phyloP scores from a whole-genome alignment of 768 basidiomycete genomes.

The Tylopilus felleus region DNA sequence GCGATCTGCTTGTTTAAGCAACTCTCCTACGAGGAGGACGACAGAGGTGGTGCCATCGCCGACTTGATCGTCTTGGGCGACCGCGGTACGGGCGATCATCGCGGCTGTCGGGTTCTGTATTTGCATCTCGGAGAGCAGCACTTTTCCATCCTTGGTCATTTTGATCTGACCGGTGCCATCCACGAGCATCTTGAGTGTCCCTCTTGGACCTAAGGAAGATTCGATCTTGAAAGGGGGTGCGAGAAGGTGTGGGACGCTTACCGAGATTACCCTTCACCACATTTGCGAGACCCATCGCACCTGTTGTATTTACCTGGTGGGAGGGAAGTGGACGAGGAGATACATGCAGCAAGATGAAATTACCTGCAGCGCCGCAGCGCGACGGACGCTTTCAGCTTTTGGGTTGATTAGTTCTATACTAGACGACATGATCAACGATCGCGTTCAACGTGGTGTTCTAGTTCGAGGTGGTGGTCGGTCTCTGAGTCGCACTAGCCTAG shows the following conservation, averaged over 20 bases:
- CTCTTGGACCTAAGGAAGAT: constrained; percentile 72
- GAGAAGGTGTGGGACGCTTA: constrained; percentile 37
- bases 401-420: constrained; percentile 96
- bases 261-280: constrained; percentile 98
- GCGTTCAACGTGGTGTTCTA: constrained; percentile 21
- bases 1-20: constrained; percentile 96
- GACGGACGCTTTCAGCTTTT: constrained; percentile 88
- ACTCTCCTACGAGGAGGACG: constrained; percentile 90
- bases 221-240: constrained; percentile 24
- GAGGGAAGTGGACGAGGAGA: constrained; percentile 21
- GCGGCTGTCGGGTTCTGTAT: constrained; percentile 99
- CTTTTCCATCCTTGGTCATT: constrained; percentile 99
- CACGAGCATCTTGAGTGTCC: constrained; percentile 98
- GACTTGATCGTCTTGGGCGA: constrained; percentile 98
- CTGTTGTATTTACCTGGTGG: constrained; percentile 80
- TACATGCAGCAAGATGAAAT: constrained; percentile 17
- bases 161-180: constrained; percentile 98
- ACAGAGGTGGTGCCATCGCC: constrained; percentile 99
- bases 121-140: constrained; percentile 98
- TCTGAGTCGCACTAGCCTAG: constrained; percentile 4
- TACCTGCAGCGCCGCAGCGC: constrained; percentile 91
- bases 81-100: constrained; percentile 97
- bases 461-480: constrained; percentile 15
- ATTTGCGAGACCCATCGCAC: constrained; percentile 94
- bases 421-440: constrained; percentile 49